These are phyloP conservation scores for Salix udensis DNA, from an alignment of 345 rosid genomes.

Conservation along the genomic window DNA sequence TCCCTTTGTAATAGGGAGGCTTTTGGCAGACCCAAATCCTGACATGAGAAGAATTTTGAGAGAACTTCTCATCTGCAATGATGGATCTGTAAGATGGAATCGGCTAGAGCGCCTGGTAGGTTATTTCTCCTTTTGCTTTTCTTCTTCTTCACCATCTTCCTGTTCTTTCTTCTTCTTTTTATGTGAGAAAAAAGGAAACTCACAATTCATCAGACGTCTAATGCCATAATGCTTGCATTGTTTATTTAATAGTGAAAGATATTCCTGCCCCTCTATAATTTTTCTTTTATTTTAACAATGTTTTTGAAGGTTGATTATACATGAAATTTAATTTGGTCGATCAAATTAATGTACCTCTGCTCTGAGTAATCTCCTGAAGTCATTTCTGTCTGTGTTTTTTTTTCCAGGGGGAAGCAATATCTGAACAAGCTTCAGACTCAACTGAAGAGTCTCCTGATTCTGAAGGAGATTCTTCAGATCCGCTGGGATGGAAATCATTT, in stretches of 20 bases:
- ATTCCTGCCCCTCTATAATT: too few species aligned
- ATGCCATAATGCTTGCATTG: neutral
- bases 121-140: slow-evolving; percentile 3
- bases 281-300: too few species aligned
- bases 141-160: too few species aligned
- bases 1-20: slow-evolving; percentile 85
- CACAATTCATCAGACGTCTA: neutral
- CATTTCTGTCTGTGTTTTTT: neutral
- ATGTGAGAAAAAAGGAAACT: neutral
- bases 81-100: slow-evolving; percentile 95
- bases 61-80: slow-evolving; percentile 74
- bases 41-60: slow-evolving; percentile 89
- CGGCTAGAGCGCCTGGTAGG: slow-evolving; percentile 85
- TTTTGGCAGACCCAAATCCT: slow-evolving; percentile 82
- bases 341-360: neutral
- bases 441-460: slow-evolving; percentile 35
- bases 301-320: neutral
- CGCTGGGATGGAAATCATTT: slow-evolving; percentile 69
- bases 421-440: slow-evolving; percentile 66
- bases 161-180: too few species aligned
- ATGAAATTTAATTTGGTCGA: neutral
- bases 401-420: slow-evolving; percentile 81
- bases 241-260: neutral
- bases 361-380: too few species aligned
- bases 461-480: slow-evolving; percentile 25